Conservation (phyloP, 495 filamentous ascomycete species). For the Talaromyces trachyspermus region DNA sequence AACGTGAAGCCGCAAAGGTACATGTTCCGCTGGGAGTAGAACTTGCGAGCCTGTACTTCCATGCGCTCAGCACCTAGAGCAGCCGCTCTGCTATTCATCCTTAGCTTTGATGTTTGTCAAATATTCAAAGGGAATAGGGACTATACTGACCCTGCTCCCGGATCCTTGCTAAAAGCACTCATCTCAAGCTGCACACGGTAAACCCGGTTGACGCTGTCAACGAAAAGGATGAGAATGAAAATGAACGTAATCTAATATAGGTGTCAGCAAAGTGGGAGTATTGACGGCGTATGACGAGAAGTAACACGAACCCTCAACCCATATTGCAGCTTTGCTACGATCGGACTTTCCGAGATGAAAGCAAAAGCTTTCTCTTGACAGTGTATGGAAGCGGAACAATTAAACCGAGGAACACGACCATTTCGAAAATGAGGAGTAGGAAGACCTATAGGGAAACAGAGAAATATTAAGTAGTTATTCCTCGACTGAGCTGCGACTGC, state of each 20-base stretch:
- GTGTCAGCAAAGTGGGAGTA: slow-evolving; percentile 1
- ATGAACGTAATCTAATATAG: slow-evolving; percentile 84
- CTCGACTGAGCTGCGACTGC: slow-evolving; percentile 8
- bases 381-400: slow-evolving; percentile 88
- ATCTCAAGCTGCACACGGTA: slow-evolving; percentile 93
- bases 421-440: slow-evolving; percentile 83
- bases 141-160: slow-evolving; percentile 34
- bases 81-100: slow-evolving; percentile 46
- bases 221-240: slow-evolving; percentile 95
- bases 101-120: slow-evolving; percentile 13
- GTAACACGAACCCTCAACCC: slow-evolving; percentile 56
- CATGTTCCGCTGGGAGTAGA: slow-evolving; percentile 99
- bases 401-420: slow-evolving; percentile 84
- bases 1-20: slow-evolving; percentile 99
- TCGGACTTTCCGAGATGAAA: slow-evolving; percentile 83
- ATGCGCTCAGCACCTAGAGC: slow-evolving; percentile 83
- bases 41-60: slow-evolving; percentile 98
- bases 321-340: slow-evolving; percentile 74
- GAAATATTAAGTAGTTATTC: background rate
- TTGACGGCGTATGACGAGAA: slow-evolving; percentile 7
- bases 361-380: slow-evolving; percentile 83
- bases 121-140: slow-evolving; percentile 2
- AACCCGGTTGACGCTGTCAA: slow-evolving; percentile 97
- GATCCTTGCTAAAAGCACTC: slow-evolving; percentile 47
- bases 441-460: slow-evolving; percentile 81